A percentile compares a stretch with the other conserved stretches of the same genome.
These are phyloP conservation scores for Mycena sp. DNA, from an alignment of 1,284 basidiomycete species.

Conservation along the genomic window DNA sequence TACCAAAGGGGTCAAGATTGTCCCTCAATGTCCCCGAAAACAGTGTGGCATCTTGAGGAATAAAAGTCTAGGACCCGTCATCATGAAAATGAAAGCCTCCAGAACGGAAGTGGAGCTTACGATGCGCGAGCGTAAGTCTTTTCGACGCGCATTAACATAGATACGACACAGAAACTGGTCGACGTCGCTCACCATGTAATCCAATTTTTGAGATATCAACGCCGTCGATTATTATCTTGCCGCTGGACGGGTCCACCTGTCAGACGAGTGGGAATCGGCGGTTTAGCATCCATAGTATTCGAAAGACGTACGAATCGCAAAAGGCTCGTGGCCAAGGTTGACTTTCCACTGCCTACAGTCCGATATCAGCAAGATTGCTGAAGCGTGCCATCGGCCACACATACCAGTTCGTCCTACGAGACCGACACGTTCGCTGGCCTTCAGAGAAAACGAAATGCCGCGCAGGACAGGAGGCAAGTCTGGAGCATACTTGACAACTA, in stretches of 20 bases:
- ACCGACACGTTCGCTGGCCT: conserved; percentile 74
- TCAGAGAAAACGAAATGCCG: conserved; percentile 73
- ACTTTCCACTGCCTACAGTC: conserved; percentile 67
- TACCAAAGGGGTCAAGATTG: conserved; percentile 60
- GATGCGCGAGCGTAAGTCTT: conserved; percentile 82
- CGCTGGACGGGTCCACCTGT: conserved; percentile 75
- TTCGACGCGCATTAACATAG: neutral
- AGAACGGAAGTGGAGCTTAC: neutral
- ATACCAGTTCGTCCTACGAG: conserved; percentile 74
- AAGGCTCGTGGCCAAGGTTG: conserved; percentile 86
- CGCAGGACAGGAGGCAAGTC: conserved; percentile 83
- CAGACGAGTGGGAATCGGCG: conserved; percentile 19
- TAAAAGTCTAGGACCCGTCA: conserved; percentile 53
- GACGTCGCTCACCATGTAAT: conserved; percentile 49
- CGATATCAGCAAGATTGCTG: conserved; percentile 22
- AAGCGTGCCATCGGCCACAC: conserved; percentile 38
- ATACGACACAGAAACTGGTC: neutral
- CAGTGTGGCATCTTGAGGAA: conserved; percentile 84
- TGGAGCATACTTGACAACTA: conserved; percentile 76
- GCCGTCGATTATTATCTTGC: conserved; percentile 43
- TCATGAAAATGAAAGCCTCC: neutral
- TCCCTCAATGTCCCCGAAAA: conserved; percentile 90
- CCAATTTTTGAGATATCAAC: conserved; percentile 77
- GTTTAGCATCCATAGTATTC: conserved; percentile 49
- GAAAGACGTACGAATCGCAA: conserved; percentile 71